Conservation (phyloP, 2,329 filamentous ascomycete species). For the Hymenoscyphus repandus region DNA sequence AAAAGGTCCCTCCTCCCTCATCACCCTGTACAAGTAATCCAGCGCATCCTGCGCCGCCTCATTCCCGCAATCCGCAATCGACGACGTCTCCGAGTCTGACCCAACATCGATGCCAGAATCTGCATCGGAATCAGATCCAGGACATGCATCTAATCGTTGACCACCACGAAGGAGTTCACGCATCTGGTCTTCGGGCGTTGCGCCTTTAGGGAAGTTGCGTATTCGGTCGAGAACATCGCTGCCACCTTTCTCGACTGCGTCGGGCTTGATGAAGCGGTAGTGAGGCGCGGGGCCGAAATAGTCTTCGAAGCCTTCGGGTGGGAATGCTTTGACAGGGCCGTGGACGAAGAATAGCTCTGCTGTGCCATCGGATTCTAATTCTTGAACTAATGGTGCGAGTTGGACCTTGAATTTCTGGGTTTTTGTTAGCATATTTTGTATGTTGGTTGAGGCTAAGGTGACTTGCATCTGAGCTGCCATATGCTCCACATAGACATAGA, state of each 20-base stretch:
- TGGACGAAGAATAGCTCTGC: conserved; percentile 48
- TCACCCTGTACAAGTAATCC: conserved; percentile 36
- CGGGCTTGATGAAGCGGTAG: conserved; percentile 49
- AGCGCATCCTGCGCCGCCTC: conserved; percentile 24
- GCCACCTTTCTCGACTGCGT: conserved; percentile 29
- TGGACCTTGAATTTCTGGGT: conserved; percentile 52
- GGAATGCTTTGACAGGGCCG: conserved; percentile 43
- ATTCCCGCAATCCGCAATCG: conserved; percentile 7
- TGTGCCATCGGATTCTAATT: conserved; percentile 40
- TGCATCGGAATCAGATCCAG: conserved; percentile 6
- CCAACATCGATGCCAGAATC: background rate
- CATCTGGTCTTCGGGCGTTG: conserved; percentile 27
- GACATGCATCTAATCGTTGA: conserved; percentile 5
- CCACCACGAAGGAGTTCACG: conserved; percentile 21
- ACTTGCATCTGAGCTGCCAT: conserved; percentile 50
- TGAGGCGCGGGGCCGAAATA: conserved; percentile 53
- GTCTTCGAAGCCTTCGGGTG: conserved; percentile 49
- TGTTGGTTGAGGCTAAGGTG: background rate
- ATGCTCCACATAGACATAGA: conserved; percentile 52
- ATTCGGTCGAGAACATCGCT: conserved; percentile 27
- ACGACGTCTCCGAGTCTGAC: background rate
- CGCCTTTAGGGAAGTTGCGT: conserved; percentile 26
- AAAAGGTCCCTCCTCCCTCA: conserved; percentile 42
- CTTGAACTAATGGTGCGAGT: conserved; percentile 45
- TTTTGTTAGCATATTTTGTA: conserved; percentile 8